These are phyloP conservation scores for Trichomonascaceae sp. DNA, from an alignment of 1,139 yeast genomes.

Conservation along the genomic window DNA sequence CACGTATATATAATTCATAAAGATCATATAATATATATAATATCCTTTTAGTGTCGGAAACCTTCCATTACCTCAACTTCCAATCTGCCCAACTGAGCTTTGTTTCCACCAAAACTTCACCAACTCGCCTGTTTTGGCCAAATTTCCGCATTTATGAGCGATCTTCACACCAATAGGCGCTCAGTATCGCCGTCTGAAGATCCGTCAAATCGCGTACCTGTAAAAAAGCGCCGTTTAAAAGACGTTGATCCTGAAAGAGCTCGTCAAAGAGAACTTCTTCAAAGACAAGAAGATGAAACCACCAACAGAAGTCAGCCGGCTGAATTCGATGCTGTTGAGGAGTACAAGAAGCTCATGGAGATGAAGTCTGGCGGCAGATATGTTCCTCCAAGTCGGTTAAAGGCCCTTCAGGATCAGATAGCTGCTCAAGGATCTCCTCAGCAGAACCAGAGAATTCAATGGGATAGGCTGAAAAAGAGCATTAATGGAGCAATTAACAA, in stretches of 20 bases:
- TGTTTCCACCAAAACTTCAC: not conserved
- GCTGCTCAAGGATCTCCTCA: conserved; percentile 27
- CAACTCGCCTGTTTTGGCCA: not conserved
- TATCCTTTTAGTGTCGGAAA: not conserved
- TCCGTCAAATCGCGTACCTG: not conserved
- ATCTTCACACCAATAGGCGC: not conserved
- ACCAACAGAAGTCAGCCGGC: not conserved
- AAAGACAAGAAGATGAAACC: not conserved
- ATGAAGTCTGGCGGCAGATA: conserved; percentile 43
- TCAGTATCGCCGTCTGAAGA: not conserved
- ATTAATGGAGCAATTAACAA: conserved; percentile 47
- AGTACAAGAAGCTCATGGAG: conserved; percentile 36
- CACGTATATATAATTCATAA: not conserved
- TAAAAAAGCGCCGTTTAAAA: not conserved
- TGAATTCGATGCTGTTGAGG: conserved; percentile 30
- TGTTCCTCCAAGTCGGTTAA: conserved; percentile 48
- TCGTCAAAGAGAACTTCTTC: conserved; percentile 23
- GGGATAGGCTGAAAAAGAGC: conserved; percentile 48
- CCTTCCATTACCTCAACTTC: not conserved
- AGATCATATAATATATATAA: not conserved
- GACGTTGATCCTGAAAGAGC: conserved; percentile 27
- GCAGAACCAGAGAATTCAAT: conserved; percentile 46
- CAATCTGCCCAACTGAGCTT: not conserved
- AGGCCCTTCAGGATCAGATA: conserved; percentile 39
- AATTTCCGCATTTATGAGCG: not conserved